Evolutionary conservation across 176 grass and related monocot species (phyloP).

Genomic region (Eragrostis nindensis): DNA sequence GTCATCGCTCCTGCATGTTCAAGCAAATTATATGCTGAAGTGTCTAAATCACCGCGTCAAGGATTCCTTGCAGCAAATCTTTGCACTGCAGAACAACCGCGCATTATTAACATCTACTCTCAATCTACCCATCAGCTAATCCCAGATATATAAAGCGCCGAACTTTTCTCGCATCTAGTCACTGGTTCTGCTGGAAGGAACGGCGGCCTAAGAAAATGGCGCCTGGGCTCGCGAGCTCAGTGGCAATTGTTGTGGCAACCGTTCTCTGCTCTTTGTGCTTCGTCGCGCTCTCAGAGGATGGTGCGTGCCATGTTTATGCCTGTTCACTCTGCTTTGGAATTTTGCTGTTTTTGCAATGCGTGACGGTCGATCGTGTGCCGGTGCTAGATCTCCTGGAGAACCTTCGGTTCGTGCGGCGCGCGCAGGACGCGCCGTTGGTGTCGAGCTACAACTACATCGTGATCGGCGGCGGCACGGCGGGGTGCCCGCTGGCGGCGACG

Average conservation of each 20-base stretch:
- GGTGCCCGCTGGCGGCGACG: constrained; percentile 79
- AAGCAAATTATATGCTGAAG: neutral
- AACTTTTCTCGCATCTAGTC: constrained; percentile 31
- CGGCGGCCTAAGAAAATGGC: constrained; percentile 33
- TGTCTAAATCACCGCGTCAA: neutral
- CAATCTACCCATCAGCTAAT: constrained; percentile 49
- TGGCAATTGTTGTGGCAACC: neutral
- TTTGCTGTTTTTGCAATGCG: neutral
- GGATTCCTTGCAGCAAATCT: constrained; percentile 29
- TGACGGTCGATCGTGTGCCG: neutral
- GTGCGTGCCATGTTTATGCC: neutral
- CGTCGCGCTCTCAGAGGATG: constrained; percentile 29
- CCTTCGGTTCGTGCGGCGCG: constrained; percentile 43
- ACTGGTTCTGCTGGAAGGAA: neutral
- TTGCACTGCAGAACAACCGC: constrained; percentile 27
- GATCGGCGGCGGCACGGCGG: constrained; percentile 79
- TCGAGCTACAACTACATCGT: constrained; percentile 73
- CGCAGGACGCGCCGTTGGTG: constrained; percentile 53
- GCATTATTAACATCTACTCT: constrained; percentile 30
- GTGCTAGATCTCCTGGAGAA: constrained; percentile 44
- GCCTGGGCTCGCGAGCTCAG: neutral
- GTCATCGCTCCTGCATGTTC: neutral
- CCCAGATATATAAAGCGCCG: constrained; percentile 41
- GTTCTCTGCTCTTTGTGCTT: constrained; percentile 22
- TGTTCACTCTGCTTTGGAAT: neutral